A percentile compares a stretch with the other conserved stretches of the same genome.
These are phyloP conservation scores for Trichoderma endophyticum DNA, from an alignment of 2,329 filamentous ascomycete genomes.

Conservation along the genomic window DNA sequence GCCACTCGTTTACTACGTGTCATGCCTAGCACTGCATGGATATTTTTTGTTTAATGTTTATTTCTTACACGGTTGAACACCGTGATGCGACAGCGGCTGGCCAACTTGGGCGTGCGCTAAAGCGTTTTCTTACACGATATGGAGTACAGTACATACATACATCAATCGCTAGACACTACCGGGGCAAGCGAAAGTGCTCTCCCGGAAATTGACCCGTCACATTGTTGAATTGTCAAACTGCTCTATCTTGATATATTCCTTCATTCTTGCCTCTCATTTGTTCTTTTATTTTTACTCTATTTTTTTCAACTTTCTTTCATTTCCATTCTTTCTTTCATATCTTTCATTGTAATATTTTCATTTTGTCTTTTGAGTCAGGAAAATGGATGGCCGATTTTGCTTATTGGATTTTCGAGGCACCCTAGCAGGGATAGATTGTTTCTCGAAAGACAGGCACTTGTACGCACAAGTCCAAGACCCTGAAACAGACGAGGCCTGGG, in stretches of 20 bases:
- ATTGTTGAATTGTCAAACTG: not conserved
- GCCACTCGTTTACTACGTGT: not conserved
- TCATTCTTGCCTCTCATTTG: not conserved
- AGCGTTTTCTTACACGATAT: not conserved
- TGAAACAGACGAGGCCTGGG: slow-evolving; percentile 9
- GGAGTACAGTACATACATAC: not conserved
- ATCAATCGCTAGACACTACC: not conserved
- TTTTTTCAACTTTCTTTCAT: not conserved
- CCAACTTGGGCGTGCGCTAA: not conserved
- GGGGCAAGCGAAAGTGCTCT: not conserved
- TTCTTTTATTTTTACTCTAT: not conserved
- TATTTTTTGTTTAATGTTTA: not conserved
- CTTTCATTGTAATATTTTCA: not conserved
- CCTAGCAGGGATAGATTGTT: slow-evolving; percentile 10
- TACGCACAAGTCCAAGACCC: not conserved
- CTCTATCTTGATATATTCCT: not conserved
- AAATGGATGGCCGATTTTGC: not conserved
- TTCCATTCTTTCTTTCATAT: not conserved
- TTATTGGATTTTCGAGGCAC: not conserved
- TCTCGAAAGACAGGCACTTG: not conserved
- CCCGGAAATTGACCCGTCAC: not conserved
- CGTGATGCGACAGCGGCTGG: not conserved
- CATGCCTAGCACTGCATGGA: not conserved
- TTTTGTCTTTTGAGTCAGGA: not conserved
- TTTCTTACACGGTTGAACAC: not conserved